A percentile compares a stretch with the other conserved stretches of the same genome.
phyloP scores from a whole-genome alignment of 2,329 filamentous ascomycete genomes.

The Trichophaea hybrida region DNA sequence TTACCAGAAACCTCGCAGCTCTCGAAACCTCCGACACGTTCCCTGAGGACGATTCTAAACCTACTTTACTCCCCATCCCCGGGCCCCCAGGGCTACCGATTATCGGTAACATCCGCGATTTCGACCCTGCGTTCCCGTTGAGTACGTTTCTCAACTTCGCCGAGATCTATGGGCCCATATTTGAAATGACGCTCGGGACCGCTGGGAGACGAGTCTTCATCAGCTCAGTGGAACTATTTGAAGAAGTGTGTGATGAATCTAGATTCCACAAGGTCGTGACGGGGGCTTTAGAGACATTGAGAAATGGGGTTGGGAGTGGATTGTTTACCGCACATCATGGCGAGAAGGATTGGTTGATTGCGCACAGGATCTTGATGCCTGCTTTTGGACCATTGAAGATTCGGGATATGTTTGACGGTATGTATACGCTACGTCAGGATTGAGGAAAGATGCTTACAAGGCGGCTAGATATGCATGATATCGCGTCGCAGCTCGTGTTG shows the following conservation, averaged over 20 bases:
- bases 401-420: slow-evolving; percentile 48
- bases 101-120: slow-evolving; percentile 49
- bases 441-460: not conserved
- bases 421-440: slow-evolving; percentile 16
- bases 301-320: slow-evolving; percentile 48
- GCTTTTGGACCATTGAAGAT: slow-evolving; percentile 57
- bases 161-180: slow-evolving; percentile 47
- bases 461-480: slow-evolving; percentile 47
- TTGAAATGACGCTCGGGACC: not conserved
- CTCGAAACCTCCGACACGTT: not conserved
- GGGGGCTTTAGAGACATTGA: slow-evolving; percentile 40
- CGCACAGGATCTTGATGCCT: slow-evolving; percentile 50
- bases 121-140: slow-evolving; percentile 45
- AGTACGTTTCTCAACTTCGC: slow-evolving; percentile 43
- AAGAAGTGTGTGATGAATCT: slow-evolving; percentile 51
- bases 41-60: not conserved
- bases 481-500: slow-evolving; percentile 49
- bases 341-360: slow-evolving; percentile 49
- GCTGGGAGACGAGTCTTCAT: slow-evolving; percentile 25
- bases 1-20: not conserved
- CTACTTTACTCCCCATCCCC: slow-evolving; percentile 38
- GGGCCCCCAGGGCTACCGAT: slow-evolving; percentile 50
- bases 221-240: slow-evolving; percentile 42
- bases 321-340: slow-evolving; percentile 45
- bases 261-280: slow-evolving; percentile 48